These are phyloP conservation scores for Kodamaea plutei DNA, from an alignment of 1,139 yeast genomes.

Conservation along the genomic window DNA sequence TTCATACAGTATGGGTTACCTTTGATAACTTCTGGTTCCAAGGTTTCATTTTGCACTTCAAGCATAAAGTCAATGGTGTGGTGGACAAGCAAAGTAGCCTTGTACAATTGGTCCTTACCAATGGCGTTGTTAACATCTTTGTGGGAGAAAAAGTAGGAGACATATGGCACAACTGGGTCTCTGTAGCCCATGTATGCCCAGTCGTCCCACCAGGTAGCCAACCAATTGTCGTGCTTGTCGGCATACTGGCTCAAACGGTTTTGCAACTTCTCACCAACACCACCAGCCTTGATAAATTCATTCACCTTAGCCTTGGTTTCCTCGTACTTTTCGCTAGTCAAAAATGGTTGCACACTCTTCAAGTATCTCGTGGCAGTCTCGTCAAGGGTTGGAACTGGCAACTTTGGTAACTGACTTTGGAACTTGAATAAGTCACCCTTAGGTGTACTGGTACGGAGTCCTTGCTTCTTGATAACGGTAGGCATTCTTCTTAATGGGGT, in stretches of 20 bases:
- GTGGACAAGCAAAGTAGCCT: slow-evolving; percentile 61
- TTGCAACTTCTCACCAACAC: slow-evolving; percentile 69
- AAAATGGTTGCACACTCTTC: slow-evolving; percentile 65
- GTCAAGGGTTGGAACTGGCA: slow-evolving; percentile 83
- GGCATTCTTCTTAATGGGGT: slow-evolving; percentile 8
- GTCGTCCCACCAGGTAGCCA: slow-evolving; percentile 90
- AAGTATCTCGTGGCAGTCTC: slow-evolving; percentile 71
- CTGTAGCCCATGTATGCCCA: slow-evolving; percentile 88
- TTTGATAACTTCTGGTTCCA: slow-evolving; percentile 78
- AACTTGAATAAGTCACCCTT: slow-evolving; percentile 70
- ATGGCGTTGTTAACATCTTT: slow-evolving; percentile 55
- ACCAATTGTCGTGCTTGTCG: slow-evolving; percentile 74
- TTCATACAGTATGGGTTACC: slow-evolving; percentile 90
- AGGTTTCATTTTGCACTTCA: slow-evolving; percentile 52
- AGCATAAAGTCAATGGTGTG: slow-evolving; percentile 55
- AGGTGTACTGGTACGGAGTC: slow-evolving; percentile 29
- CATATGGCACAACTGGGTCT: slow-evolving; percentile 92
- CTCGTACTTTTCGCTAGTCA: slow-evolving; percentile 49
- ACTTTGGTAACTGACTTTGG: slow-evolving; percentile 72
- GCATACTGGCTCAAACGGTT: slow-evolving; percentile 59
- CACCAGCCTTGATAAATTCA: slow-evolving; percentile 59
- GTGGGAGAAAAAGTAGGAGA: slow-evolving; percentile 86
- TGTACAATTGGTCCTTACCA: slow-evolving; percentile 68
- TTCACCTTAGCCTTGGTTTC: slow-evolving; percentile 58
- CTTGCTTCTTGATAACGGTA: slow-evolving; percentile 10